phyloP scores from a whole-genome alignment of 148 eudicot genomes.

The Polygonum maritimum region DNA sequence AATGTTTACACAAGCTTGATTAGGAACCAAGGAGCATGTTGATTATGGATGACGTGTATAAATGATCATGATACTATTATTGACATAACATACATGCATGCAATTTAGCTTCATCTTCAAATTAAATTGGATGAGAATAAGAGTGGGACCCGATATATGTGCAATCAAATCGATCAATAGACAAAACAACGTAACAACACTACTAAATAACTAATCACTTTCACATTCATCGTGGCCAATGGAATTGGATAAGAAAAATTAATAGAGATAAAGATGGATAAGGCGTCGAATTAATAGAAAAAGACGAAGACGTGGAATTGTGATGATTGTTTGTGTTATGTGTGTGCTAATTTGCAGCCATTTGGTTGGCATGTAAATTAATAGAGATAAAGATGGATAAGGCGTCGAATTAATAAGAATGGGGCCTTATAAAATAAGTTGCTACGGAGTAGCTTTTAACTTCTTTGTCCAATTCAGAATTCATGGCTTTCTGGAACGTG shows the following conservation, averaged over 20 bases:
- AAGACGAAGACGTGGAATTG: not conserved
- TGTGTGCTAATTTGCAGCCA: not conserved
- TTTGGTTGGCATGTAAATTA: not conserved
- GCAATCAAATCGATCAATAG: too few relatives aligned
- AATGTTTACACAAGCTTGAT: not conserved
- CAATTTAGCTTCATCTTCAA: not conserved
- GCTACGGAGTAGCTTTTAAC: not conserved
- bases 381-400: not conserved
- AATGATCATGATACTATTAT: not conserved
- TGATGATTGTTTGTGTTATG: not conserved
- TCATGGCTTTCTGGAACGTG: not conserved
- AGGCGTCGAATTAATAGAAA: not conserved
- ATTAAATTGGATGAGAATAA: too few relatives aligned
- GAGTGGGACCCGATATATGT: too few relatives aligned
- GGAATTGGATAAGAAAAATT: not conserved
- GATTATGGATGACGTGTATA: not conserved
- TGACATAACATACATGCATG: not conserved
- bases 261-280: not conserved
- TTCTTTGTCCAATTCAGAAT: not conserved
- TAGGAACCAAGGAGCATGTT: not conserved
- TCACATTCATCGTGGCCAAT: not conserved
- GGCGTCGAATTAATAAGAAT: not conserved
- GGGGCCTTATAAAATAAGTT: not conserved
- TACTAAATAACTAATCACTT: not conserved
- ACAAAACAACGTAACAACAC: too few relatives aligned